phyloP scores from a whole-genome alignment of 192 early-diverging fungal species.

The Umbelopsis isabellina region DNA sequence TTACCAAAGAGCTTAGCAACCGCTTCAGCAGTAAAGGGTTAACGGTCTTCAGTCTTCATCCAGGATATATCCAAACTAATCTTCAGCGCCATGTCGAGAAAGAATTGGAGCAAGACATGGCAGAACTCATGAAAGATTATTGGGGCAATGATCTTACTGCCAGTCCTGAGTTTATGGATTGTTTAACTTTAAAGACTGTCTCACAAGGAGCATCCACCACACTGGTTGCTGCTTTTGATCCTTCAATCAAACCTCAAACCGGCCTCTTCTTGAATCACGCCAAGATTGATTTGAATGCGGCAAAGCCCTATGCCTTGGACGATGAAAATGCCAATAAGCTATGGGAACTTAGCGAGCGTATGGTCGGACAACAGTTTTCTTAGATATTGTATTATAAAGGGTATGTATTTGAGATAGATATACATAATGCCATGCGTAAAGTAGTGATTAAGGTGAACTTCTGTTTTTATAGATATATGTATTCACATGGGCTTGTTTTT shows the following conservation, averaged over 20 bases:
- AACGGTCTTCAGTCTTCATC: conserved; percentile 13
- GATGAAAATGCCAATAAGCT: neutral
- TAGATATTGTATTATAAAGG: no score
- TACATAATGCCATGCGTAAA: no score
- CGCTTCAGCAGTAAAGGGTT: neutral
- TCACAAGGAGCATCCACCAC: conserved; percentile 15
- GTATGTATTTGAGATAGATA: no score
- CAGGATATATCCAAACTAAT: conserved; percentile 4
- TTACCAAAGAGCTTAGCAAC: conserved; percentile 5
- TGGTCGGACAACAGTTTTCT: conserved; percentile 16
- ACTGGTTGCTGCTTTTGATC: neutral
- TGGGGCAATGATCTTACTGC: neutral
- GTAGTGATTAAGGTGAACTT: no score
- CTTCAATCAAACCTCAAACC: conserved; percentile 4
- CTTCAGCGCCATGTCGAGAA: neutral
- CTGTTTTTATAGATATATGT: no score
- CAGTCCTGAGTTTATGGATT: neutral
- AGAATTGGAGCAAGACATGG: neutral
- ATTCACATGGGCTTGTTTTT: no score
- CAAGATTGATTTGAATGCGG: neutral
- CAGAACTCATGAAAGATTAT: neutral
- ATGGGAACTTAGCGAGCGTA: neutral
- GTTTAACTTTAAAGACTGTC: neutral
- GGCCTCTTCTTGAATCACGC: neutral
- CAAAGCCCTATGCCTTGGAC: neutral